These are phyloP conservation scores for Babesia gibsoni DNA, from an alignment of 169 alveolate species.

Conservation along the genomic window DNA sequence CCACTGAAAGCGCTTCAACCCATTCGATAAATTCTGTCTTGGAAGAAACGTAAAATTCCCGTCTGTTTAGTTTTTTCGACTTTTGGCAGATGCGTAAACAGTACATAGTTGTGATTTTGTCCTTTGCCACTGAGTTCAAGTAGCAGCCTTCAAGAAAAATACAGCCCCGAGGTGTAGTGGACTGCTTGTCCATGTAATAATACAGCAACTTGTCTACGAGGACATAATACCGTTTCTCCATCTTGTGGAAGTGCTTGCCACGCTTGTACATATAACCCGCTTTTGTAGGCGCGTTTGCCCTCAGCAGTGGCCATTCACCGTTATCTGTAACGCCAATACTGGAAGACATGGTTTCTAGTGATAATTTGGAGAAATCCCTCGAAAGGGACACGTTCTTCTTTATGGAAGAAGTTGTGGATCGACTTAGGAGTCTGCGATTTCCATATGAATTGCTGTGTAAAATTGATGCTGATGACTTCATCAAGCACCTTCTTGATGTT, in stretches of 20 bases:
- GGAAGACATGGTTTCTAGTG: too few relatives aligned
- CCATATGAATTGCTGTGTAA: too few relatives aligned
- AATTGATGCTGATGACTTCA: too few relatives aligned
- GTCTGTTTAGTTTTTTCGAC: conserved; percentile 62
- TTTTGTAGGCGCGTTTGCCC: conserved; percentile 56
- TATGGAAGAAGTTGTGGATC: too few relatives aligned
- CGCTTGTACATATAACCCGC: conserved; percentile 81
- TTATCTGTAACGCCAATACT: neutral
- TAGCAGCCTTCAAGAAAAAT: conserved; percentile 86
- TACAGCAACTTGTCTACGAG: conserved; percentile 79
- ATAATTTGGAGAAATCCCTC: too few relatives aligned
- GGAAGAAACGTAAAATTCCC: conserved; percentile 73
- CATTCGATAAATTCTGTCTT: conserved; percentile 73
- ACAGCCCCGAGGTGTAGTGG: conserved; percentile 80
- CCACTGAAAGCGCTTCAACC: conserved; percentile 79
- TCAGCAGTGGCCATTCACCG: neutral
- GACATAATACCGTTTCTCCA: conserved; percentile 79
- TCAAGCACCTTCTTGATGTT: too few relatives aligned
- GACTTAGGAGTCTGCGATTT: too few relatives aligned
- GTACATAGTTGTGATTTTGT: conserved; percentile 39
- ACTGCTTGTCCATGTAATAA: conserved; percentile 72
- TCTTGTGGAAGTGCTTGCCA: conserved; percentile 78
- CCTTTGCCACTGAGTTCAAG: conserved; percentile 62
- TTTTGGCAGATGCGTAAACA: conserved; percentile 78
- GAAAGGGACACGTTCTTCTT: too few relatives aligned